Base-by-base conservation (phyloP, 2,329 filamentous ascomycete genomes). In the Trichoderma lentiforme region DNA sequence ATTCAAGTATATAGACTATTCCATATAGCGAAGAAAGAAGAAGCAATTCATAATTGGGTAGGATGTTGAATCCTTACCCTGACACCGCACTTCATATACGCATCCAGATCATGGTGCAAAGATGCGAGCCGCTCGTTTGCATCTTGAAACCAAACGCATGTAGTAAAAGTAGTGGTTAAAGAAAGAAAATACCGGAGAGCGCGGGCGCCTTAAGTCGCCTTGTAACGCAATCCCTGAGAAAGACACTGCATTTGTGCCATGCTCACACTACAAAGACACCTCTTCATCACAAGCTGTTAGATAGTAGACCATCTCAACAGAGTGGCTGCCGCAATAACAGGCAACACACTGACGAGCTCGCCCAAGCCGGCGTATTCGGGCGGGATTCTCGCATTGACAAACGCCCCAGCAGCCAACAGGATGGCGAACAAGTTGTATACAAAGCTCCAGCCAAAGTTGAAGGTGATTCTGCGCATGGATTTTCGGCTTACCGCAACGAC, bases 301-400 rank as follows among this genome's bases (percentile, higher is more conserved):
- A 81, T 74, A 73, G 75, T 79, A 39, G 77, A 76, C 82, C 81
- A 87, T 57, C 80, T 80, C 76, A 89, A 76, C 71, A 82, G 80
- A 75, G 88, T 81, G 0, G 89, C 90, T 57, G 86, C 86, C 6
- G 83, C 77, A 75, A 93, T 86, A 3, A 94, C 91, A 0, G 92
- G 92, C 77, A 93, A 71, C 0, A 95, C 90, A 76, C 92, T 94
- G 0, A 93, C 90, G 36, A 94, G 78, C 82, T 94, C 92, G 0
- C 92, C 92, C 9, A 94, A 76, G 0, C 90, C 92, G 0, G 91
- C 91, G 83, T 86, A 93, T 73, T 86, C 81, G 0, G 91, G 90
- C 18, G 88, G 86, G 47, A 87, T 85, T 7, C 84, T 80, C 9
- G 77, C 81, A 6, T 79, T 75, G 2, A 90, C 88, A 77, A 92